Evolutionary conservation across 805 yeast genomes (phyloP).

Genomic region (Pichia scutulata): DNA sequence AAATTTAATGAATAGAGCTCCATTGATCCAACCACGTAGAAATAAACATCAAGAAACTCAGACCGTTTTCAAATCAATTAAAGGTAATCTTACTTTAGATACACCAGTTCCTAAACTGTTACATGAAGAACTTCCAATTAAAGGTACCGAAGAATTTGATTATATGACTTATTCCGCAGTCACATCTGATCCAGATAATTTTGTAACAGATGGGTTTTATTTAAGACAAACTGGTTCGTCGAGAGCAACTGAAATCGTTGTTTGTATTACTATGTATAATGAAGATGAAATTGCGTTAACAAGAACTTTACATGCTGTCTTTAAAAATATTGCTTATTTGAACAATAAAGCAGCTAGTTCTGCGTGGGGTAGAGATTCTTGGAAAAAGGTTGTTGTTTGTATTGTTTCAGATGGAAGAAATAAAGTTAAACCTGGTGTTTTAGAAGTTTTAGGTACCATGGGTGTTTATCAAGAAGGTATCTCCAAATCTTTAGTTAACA

Average conservation of each 20-base stretch:
- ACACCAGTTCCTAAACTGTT: slow-evolving; percentile 92
- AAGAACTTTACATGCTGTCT: slow-evolving; percentile 89
- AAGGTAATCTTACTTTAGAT: slow-evolving; percentile 82
- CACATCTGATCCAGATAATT: slow-evolving; percentile 87
- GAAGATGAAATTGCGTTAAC: slow-evolving; percentile 88
- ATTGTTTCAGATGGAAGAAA: slow-evolving; percentile 93
- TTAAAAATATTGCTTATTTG: slow-evolving; percentile 84
- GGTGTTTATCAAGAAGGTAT: slow-evolving; percentile 97
- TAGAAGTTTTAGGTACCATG: slow-evolving; percentile 85
- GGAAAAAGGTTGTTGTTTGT: slow-evolving; percentile 93
- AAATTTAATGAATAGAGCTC: slow-evolving; percentile 8
- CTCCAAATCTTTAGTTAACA: slow-evolving; percentile 90
- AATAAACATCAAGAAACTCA: slow-evolving; percentile 28
- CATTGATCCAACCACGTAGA: slow-evolving; percentile 32
- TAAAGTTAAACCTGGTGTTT: slow-evolving; percentile 74
- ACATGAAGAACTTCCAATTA: slow-evolving; percentile 73
- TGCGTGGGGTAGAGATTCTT: slow-evolving; percentile 93
- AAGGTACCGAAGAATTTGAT: slow-evolving; percentile 87
- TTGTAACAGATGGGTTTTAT: slow-evolving; percentile 71
- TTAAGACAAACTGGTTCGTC: slow-evolving; percentile 78
- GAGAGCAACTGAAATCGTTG: slow-evolving; percentile 85
- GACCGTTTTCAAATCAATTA: slow-evolving; percentile 66
- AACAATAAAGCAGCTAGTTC: slow-evolving; percentile 73
- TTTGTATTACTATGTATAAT: slow-evolving; percentile 95
- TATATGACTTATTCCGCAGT: slow-evolving; percentile 97